These are phyloP conservation scores for Endotrypanum monterogeii DNA, from an alignment of 208 protist species.

Conservation along the genomic window DNA sequence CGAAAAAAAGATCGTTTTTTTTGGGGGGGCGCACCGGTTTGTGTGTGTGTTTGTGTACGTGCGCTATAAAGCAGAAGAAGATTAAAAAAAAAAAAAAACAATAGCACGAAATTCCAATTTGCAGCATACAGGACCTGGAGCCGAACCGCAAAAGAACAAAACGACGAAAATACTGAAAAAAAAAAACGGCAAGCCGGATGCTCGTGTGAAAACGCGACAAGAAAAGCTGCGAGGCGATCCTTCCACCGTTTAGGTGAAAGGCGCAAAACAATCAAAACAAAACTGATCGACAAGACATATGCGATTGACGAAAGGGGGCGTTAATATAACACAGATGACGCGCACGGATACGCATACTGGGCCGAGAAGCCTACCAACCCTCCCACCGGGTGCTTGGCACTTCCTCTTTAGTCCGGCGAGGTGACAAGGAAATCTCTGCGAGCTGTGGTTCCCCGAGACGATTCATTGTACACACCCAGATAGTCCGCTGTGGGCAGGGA, in stretches of 20 bases:
- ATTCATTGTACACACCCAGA: constrained; percentile 83
- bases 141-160: not conserved
- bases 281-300: not conserved
- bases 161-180: too few relatives aligned
- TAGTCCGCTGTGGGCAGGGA: constrained; percentile 67
- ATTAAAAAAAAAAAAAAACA: not conserved
- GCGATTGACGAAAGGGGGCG: not conserved
- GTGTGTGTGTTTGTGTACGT: not conserved
- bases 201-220: not conserved
- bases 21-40: too few relatives aligned
- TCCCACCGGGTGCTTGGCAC: constrained; percentile 6
- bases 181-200: not conserved
- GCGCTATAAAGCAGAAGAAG: not conserved
- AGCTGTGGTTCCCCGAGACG: constrained; percentile 60
- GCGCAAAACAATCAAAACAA: not conserved
- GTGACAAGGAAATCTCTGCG: constrained; percentile 48
- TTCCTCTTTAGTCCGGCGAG: constrained; percentile 11
- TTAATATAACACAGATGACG: not conserved
- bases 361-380: constrained; percentile 18
- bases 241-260: not conserved
- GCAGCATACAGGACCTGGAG: not conserved
- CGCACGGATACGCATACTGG: not conserved
- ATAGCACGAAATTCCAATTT: not conserved
- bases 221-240: too few relatives aligned
- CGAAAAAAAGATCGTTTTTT: not conserved